Conservation (phyloP, 1,284 basidiomycete genomes). For the Caloboletus firmus region DNA sequence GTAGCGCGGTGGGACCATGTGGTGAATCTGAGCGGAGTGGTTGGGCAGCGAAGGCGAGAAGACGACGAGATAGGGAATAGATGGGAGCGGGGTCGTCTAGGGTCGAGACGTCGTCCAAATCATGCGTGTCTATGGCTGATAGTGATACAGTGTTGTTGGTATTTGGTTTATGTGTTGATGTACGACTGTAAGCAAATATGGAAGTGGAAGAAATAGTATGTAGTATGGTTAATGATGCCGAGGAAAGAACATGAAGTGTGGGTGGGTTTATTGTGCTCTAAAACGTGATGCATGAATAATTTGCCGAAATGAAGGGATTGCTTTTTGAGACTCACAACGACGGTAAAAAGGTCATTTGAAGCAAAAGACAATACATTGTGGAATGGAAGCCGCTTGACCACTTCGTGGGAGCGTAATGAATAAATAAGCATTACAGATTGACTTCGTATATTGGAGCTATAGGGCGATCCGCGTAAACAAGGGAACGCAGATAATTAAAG, state of each 20-base stretch:
- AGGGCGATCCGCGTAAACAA: slow-evolving; percentile 7
- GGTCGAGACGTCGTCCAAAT: slow-evolving; percentile 17
- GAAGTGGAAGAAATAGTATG: slow-evolving; percentile 50
- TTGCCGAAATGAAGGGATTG: not conserved
- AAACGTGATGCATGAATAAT: slow-evolving; percentile 2
- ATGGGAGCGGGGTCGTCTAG: slow-evolving; percentile 42
- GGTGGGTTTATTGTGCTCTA: slow-evolving; percentile 61
- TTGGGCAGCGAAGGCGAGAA: slow-evolving; percentile 60
- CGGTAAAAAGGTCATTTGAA: slow-evolving; percentile 51
- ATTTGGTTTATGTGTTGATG: slow-evolving; percentile 35
- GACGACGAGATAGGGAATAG: slow-evolving; percentile 60
- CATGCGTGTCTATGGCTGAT: slow-evolving; percentile 35
- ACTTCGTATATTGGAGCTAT: slow-evolving; percentile 28
- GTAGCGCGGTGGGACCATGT: slow-evolving; percentile 15
- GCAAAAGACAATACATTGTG: slow-evolving; percentile 48
- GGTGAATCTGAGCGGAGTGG: slow-evolving; percentile 37
- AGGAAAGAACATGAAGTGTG: slow-evolving; percentile 56
- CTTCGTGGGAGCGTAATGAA: slow-evolving; percentile 56
- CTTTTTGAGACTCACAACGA: slow-evolving; percentile 49
- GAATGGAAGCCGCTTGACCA: slow-evolving; percentile 51
- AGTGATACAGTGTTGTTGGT: slow-evolving; percentile 41
- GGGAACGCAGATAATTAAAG: not conserved
- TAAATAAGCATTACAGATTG: slow-evolving; percentile 52
- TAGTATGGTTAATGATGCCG: slow-evolving; percentile 51
- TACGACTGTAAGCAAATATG: slow-evolving; percentile 37